phyloP scores from a whole-genome alignment of 2,329 filamentous ascomycete species.

The Aspergillus proliferans region DNA sequence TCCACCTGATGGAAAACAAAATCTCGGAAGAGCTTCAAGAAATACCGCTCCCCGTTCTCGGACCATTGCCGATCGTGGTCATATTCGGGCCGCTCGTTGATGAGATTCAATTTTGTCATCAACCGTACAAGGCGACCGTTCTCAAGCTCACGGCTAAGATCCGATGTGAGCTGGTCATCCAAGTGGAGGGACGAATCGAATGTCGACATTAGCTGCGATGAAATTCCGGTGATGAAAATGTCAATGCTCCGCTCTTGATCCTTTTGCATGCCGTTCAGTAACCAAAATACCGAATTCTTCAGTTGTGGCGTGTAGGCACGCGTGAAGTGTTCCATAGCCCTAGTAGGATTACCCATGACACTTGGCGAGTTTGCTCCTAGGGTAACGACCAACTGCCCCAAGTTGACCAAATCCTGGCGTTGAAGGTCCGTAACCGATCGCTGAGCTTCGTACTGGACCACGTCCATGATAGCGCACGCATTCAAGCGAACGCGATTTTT shows the following conservation, averaged over 20 bases:
- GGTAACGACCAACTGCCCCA: conserved; percentile 78
- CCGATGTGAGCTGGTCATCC: conserved; percentile 66
- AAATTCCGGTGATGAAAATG: conserved; percentile 70
- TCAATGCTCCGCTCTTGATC: conserved; percentile 66
- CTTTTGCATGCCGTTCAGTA: conserved; percentile 61
- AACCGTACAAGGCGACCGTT: conserved; percentile 80
- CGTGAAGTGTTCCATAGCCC: conserved; percentile 68
- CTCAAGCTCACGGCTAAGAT: conserved; percentile 75
- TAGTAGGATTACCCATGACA: conserved; percentile 57
- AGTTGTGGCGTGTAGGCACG: conserved; percentile 72
- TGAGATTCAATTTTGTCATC: conserved; percentile 72
- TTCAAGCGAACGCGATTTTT: conserved; percentile 85
- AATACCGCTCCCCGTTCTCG: conserved; percentile 86
- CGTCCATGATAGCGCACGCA: conserved; percentile 82
- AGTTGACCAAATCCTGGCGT: conserved; percentile 76
- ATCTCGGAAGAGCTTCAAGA: conserved; percentile 90
- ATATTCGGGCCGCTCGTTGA: conserved; percentile 85
- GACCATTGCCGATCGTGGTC: conserved; percentile 75
- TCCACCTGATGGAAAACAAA: conserved; percentile 98
- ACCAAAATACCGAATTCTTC: conserved; percentile 73
- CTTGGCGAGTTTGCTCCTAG: conserved; percentile 64
- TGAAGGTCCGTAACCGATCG: conserved; percentile 69
- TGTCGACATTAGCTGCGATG: conserved; percentile 65
- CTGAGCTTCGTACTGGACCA: conserved; percentile 71
- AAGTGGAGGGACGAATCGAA: conserved; percentile 75